Percentiles rank a stretch among this genome's conserved stretches.
Evolutionary conservation across 2,329 filamentous ascomycete genomes (phyloP).

Genomic region (Cryphonectria japonica): DNA sequence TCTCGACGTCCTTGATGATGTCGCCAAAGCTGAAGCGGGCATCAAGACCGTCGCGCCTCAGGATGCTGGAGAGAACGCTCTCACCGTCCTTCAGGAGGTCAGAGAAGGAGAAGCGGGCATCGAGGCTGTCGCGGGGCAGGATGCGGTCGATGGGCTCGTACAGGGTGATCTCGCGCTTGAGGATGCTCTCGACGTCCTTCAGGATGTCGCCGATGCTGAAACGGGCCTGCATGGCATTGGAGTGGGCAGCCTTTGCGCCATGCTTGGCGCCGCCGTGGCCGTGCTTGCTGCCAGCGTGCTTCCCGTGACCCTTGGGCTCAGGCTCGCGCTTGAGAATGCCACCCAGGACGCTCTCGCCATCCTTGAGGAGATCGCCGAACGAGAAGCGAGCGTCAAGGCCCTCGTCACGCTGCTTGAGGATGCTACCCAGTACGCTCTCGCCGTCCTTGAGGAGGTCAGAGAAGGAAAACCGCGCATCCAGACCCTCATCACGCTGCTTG

Average conservation of each 20-base stretch:
- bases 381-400: background rate
- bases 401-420: background rate
- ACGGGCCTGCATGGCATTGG: background rate
- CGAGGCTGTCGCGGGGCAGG: conserved; percentile 9
- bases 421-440: background rate
- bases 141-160: conserved; percentile 6
- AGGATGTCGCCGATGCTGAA: conserved; percentile 13
- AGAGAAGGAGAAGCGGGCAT: conserved; percentile 11
- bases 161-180: conserved; percentile 3
- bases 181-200: conserved; percentile 13
- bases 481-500: background rate
- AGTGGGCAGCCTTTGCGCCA: background rate
- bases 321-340: conserved; percentile 5
- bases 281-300: background rate
- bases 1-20: conserved; percentile 11
- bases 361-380: background rate
- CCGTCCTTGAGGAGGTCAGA: background rate
- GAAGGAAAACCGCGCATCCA: background rate
- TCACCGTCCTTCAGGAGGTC: conserved; percentile 5
- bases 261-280: background rate
- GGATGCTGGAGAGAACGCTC: background rate
- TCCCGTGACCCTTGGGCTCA: background rate
- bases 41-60: background rate
- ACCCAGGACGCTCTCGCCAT: background rate
- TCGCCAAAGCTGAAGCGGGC: conserved; percentile 13